Evolutionary conservation across 176 grass and related monocot genomes (phyloP), one percentile per base, ranked within the genome.

Genomic region (Phragmites australis): DNA sequence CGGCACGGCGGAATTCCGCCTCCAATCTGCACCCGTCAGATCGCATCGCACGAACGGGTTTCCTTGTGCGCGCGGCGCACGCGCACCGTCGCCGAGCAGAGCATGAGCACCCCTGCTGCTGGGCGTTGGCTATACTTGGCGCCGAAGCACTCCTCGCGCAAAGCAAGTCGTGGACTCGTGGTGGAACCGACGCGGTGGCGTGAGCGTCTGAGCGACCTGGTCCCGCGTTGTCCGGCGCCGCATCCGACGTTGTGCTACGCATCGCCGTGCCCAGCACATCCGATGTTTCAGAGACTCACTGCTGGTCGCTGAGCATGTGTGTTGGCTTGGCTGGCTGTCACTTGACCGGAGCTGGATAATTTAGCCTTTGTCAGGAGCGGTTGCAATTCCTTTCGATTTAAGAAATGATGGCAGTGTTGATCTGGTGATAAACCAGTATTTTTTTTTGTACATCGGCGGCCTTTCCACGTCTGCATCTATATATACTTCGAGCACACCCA

Each of bases 131-230:
- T 16, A 17, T 4, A 18, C 67, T 65, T 65, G 41, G 74, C 9
- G 41, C 74, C 74, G 57, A 77, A 77, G 74, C 40, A 77, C 56
- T 47, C 40, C 22, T 3, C 41, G 14, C 51, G 49, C 21, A 7
- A 0, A 18, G 57, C 57, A 45, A 45, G 65, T 67, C 40, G 21
- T 1, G 62, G 32, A 9, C n/a, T 11, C 5, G 39, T 11, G 37
- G 4, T 19, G 48, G 22, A 12, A 26, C 8, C 9, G 39, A 25
- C 17, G 39, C 16, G 43, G 75, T 78, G 75, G 58, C 75, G 43
- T 64, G 74, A 62, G 25, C 27, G 55, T 7, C 64, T 40, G 1
- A 43, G 70, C 31, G 21, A 77, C 57, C 26, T n/a, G 56, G 58
- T 15, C 2, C 75, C 57, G 74, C 75, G 58, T 78, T 12, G 75